Evolutionary conservation across 2,329 filamentous ascomycete genomes (phyloP).

Genomic region (Sarocladium kiliense): DNA sequence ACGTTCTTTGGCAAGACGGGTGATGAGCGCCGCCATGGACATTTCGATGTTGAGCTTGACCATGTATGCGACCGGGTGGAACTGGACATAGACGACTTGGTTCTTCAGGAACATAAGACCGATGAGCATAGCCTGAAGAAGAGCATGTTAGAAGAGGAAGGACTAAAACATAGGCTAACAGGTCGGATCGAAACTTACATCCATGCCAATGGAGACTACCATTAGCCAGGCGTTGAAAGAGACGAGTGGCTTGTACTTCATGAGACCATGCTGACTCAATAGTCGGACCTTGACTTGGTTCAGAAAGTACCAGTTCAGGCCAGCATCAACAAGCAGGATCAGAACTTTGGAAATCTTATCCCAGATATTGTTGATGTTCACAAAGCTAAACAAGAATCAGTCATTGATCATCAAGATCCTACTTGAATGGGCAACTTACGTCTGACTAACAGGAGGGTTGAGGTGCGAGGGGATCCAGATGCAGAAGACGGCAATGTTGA

Average conservation of each 20-base stretch:
- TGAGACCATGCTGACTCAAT: slow-evolving; percentile 38
- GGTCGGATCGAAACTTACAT: too few relatives aligned
- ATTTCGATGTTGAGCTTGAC: slow-evolving; percentile 51
- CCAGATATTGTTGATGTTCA: slow-evolving; percentile 44
- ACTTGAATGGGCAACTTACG: slow-evolving; percentile 17
- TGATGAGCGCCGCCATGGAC: slow-evolving; percentile 48
- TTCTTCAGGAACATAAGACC: slow-evolving; percentile 28
- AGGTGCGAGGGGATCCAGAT: slow-evolving; percentile 46
- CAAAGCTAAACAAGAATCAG: slow-evolving; percentile 16
- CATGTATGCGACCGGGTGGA: slow-evolving; percentile 47
- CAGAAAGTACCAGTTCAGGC: slow-evolving; percentile 50
- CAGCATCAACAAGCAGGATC: slow-evolving; percentile 43
- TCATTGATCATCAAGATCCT: too few relatives aligned
- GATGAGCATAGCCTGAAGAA: slow-evolving; percentile 22
- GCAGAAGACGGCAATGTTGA: slow-evolving; percentile 48
- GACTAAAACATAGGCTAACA: too few relatives aligned
- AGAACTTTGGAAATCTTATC: slow-evolving; percentile 48
- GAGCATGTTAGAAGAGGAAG: fast-evolving
- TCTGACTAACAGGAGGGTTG: slow-evolving; percentile 31
- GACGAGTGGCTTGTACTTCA: slow-evolving; percentile 45
- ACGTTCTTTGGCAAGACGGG: slow-evolving; percentile 24
- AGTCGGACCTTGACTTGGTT: slow-evolving; percentile 39
- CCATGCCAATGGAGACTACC: slow-evolving; percentile 43
- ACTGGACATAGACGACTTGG: slow-evolving; percentile 38
- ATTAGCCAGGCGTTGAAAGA: slow-evolving; percentile 46